Evolutionary conservation across 2,329 filamentous ascomycete genomes (phyloP).

Genomic region (Clarireedia sp.): DNA sequence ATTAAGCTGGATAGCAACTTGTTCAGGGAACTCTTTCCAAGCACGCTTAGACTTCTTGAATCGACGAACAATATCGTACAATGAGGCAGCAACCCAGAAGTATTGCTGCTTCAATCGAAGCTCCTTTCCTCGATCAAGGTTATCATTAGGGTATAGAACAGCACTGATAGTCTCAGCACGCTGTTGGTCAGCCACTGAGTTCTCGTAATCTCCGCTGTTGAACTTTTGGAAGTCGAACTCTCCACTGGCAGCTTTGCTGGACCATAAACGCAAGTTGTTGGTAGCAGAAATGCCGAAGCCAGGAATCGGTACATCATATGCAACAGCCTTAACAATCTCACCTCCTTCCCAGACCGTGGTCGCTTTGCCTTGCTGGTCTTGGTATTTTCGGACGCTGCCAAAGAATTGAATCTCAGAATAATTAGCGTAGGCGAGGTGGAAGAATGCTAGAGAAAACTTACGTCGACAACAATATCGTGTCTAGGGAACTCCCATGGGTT

Average conservation of each 20-base stretch:
- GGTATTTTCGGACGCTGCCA: constrained; percentile 68
- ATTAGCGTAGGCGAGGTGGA: constrained; percentile 9
- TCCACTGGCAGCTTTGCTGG: constrained; percentile 90
- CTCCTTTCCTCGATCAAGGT: constrained; percentile 93
- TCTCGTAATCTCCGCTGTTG: constrained; percentile 94
- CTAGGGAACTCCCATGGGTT: constrained; percentile 98
- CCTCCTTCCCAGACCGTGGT: constrained; percentile 80
- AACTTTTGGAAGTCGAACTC: constrained; percentile 99
- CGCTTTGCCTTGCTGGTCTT: constrained; percentile 68
- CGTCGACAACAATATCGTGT: constrained; percentile 88
- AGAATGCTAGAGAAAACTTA: constrained; percentile 35
- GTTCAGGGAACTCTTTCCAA: constrained; percentile 88
- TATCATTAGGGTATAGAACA: constrained; percentile 95
- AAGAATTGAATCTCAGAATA: constrained; percentile 72
- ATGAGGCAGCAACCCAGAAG: constrained; percentile 97
- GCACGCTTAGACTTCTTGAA: constrained; percentile 95
- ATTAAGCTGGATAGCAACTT: constrained; percentile 95
- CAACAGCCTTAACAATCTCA: constrained; percentile 84
- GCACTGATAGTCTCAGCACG: constrained; percentile 98
- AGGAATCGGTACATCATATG: constrained; percentile 88
- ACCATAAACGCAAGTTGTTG: constrained; percentile 96
- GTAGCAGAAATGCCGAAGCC: constrained; percentile 85
- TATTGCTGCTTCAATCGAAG: constrained; percentile 98
- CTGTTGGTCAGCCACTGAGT: constrained; percentile 95
- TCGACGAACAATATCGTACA: constrained; percentile 90